phyloP scores from a whole-genome alignment of 345 rosid genomes.

The Crucihimalaya himalaica region DNA sequence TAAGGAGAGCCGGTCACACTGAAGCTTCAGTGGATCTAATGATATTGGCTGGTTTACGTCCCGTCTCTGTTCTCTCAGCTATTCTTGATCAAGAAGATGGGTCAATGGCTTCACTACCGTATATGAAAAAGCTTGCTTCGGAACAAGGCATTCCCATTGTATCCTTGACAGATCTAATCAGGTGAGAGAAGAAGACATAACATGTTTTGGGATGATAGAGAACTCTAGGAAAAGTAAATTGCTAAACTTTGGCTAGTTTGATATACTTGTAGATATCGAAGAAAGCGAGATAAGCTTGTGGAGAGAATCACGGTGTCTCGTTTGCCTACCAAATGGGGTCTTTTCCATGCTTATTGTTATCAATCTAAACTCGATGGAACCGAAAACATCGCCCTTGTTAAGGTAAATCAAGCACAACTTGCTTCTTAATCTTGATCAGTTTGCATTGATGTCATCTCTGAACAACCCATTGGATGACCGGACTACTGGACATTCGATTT shows the following conservation, averaged over 20 bases:
- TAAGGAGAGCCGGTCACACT: constrained; percentile 84
- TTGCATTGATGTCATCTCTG: not conserved
- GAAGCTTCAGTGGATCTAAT: constrained; percentile 87
- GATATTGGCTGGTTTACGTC: constrained; percentile 58
- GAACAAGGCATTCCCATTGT: constrained; percentile 61
- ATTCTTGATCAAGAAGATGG: constrained; percentile 70
- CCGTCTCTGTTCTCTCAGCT: constrained; percentile 71
- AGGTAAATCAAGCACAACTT: constrained; percentile 46
- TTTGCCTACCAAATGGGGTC: constrained; percentile 85
- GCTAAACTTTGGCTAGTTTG: not conserved
- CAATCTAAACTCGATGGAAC: constrained; percentile 75
- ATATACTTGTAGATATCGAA: constrained; percentile 52
- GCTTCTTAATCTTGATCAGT: not conserved
- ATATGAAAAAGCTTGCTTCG: constrained; percentile 54
- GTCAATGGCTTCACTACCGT: constrained; percentile 59
- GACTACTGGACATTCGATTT: not conserved
- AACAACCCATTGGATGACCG: not conserved
- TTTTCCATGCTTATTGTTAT: constrained; percentile 71
- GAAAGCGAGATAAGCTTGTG: constrained; percentile 81
- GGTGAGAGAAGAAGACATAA: constrained; percentile 38
- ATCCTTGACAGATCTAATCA: constrained; percentile 80
- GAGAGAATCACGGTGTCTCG: constrained; percentile 64
- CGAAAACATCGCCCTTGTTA: constrained; percentile 74
- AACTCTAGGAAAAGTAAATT: not conserved
- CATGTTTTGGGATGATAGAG: not conserved